Conservation (phyloP, 768 basidiomycete genomes). For the Russula olivacea region DNA sequence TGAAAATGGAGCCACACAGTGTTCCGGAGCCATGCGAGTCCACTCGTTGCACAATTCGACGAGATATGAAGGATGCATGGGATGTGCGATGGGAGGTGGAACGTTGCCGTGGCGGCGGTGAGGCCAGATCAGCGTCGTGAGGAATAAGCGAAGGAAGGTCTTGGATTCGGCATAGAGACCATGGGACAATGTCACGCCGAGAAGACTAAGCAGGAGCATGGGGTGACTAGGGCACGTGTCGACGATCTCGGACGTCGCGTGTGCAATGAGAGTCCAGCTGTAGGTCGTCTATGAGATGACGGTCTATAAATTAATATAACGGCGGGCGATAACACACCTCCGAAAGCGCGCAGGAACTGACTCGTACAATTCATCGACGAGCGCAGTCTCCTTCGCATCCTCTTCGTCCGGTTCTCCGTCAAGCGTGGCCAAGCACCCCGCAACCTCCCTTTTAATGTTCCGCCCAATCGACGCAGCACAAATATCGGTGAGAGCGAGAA, state of each 20-base stretch:
- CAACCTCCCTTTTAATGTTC: constrained; percentile 36
- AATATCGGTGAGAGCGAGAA: constrained; percentile 40
- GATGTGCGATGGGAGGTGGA: constrained; percentile 18
- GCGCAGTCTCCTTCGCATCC: constrained; percentile 27
- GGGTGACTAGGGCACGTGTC: constrained; percentile 42
- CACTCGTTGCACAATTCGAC: constrained; percentile 13
- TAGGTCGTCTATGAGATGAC: neutral
- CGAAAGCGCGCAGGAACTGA: constrained; percentile 47
- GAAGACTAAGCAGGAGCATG: constrained; percentile 43
- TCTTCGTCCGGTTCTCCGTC: constrained; percentile 30
- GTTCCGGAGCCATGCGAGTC: neutral
- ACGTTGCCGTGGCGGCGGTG: constrained; percentile 3
- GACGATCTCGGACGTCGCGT: constrained; percentile 47
- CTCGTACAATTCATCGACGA: constrained; percentile 44
- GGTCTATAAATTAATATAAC: neutral
- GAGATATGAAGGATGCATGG: constrained; percentile 20
- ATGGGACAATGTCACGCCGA: constrained; percentile 47
- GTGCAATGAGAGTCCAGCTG: constrained; percentile 47
- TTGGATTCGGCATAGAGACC: constrained; percentile 41
- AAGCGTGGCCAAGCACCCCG: constrained; percentile 16
- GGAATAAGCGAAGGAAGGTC: constrained; percentile 38
- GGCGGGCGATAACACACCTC: constrained; percentile 35
- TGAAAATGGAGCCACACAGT: constrained; percentile 3
- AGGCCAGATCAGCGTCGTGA: constrained; percentile 37
- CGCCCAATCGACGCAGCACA: constrained; percentile 46